Evolutionary conservation across 2,329 filamentous ascomycete genomes (phyloP), one percentile per base, ranked within the genome.

Genomic region (Clarireedia monteithiana): DNA sequence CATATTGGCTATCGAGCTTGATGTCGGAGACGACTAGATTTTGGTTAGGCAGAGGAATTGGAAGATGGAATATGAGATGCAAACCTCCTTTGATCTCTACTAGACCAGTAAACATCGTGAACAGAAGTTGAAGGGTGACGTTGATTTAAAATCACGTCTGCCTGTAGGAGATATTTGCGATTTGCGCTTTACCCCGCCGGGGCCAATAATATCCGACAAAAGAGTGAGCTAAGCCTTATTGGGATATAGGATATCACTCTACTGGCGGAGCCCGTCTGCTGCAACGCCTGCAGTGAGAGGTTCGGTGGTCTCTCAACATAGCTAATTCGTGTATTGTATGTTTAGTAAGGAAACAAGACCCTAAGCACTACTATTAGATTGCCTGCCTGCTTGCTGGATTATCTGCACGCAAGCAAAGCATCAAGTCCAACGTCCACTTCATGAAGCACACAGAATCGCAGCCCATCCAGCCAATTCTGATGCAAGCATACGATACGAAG

Each of bases 71-170:
- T 15, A 40, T 30, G 9, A 4, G 20, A 4, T 23, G 20, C 85
- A 74, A 76, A 95, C 92, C 91, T 76, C 94, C 94, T 62, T 97
- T 86, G 60, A 86, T 87, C 75, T 96, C 91, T 54, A 96, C 89
- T 60, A 96, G 88, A 64, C 94, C 94, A 57, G 94, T 97, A 69
- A 99, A 97, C 94, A 99, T 97, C 42, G 50, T 59, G 53, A 36
- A 34, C 30, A 12, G 30, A 34, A 12, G 30, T 34, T 4, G 30
- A 34, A 34, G 5, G 30, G 30, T 34, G 30, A 34, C 30, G 30
- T 34, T 34, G 30, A 34, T 34, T 34, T 34, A 34, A 34, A 34
- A 34, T 23, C 12, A 24, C n/a, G 3, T 26, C 23, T 46, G 23
- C n/a, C 20, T 23, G n/a, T 46, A 34, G 12, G 30, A 34, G 30